Percentiles rank a stretch among this genome's conserved stretches.
phyloP scores from a whole-genome alignment of 2,329 filamentous ascomycete genomes.

The Colletotrichum chrysophilum region DNA sequence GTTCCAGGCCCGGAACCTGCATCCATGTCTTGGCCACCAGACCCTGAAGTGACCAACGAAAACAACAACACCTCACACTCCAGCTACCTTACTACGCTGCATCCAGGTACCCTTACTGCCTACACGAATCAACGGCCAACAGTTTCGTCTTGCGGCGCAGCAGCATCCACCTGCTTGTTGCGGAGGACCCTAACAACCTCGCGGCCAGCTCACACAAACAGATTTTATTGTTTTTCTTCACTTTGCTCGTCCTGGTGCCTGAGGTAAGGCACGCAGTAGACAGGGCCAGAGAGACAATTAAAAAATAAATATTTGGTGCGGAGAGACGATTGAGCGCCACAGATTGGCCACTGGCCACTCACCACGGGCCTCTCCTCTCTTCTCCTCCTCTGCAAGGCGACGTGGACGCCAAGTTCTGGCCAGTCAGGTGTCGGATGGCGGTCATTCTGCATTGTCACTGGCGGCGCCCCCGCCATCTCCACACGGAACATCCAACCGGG shows the following conservation, averaged over 20 bases:
- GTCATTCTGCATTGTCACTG: not conserved
- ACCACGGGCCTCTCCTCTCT: not conserved
- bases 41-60: not conserved
- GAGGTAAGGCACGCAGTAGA: not conserved
- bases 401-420: not conserved
- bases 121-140: not conserved
- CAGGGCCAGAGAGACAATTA: not conserved
- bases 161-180: not conserved
- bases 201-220: not conserved
- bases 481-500: not conserved
- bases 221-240: not conserved
- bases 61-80: not conserved
- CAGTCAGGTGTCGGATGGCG: not conserved
- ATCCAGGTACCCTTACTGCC: not conserved
- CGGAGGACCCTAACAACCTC: not conserved
- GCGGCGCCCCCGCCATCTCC: not conserved
- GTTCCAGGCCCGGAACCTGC: not conserved
- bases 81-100: not conserved
- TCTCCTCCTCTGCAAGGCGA: not conserved
- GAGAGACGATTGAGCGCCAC: not conserved
- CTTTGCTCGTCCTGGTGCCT: not conserved
- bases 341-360: not conserved
- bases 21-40: not conserved
- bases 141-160: not conserved
- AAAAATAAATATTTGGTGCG: not conserved